Evolutionary conservation across 2,329 filamentous ascomycete species (phyloP), one percentile per base, ranked within the genome.

Genomic region (Furcasterigmium furcatum): DNA sequence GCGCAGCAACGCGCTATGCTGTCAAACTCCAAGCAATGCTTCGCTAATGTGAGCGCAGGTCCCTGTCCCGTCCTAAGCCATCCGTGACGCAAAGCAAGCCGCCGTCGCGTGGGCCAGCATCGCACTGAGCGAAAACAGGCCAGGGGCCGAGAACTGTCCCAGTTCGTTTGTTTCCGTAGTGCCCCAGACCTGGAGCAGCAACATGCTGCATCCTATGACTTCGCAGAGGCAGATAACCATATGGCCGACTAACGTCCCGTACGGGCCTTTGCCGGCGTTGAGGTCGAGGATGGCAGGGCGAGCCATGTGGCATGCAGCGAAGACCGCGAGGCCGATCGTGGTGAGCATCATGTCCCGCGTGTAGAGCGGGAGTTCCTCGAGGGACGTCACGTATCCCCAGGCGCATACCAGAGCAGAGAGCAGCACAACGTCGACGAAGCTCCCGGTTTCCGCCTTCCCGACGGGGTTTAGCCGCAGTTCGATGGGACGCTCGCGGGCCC

Each of bases 401-500:
- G 9, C 19, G 18, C 16, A 18, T 16, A 36, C 9, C 16, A 36
- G 34, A 18, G 16, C 16, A 30, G 32, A 38, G 19, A 45, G 32
- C 20, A 32, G 18, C 21, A 40, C 9, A 13, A 44, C 18, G 9
- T 34, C 39, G 55, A 24, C 53, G 52, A 36, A 47, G 49, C 47
- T 19, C 9, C 34, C 16, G n/a, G n/a, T 12, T 12, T 16, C 18
- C 7, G 16, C 19, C 34, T 19, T 19, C 12, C 16, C 34, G 16
- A 18, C 9, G 34, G 16, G 34, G n/a, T 36, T 36, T 7, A 27
- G 12, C 12, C 24, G 24, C 9, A 18, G 34, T 16, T 20, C 4
- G 16, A 19, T 35, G 32, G 6, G 14, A 16, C 9, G 7, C 9
- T 35, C n/a, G n/a, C 5, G 16, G 16, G 9, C 34, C 4, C 34